These are phyloP conservation scores for Stylosanthes scabra DNA, from an alignment of 331 rosid species.

Conservation along the genomic window DNA sequence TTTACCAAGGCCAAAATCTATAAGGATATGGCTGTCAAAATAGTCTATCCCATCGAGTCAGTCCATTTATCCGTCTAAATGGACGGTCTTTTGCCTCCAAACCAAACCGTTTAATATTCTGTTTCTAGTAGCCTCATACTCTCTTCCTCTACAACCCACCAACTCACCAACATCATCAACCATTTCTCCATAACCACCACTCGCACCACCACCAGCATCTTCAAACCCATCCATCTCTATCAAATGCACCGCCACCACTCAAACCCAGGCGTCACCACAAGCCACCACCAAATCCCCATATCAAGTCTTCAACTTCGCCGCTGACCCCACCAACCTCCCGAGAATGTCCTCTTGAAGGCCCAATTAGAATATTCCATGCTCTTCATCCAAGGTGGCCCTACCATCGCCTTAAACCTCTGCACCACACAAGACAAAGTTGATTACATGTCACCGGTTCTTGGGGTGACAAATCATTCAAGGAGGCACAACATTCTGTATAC, in stretches of 20 bases:
- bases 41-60: too few species aligned
- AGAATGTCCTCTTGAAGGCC: conserved; percentile 71
- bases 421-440: conserved; percentile 58
- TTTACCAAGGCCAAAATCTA: too few species aligned
- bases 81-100: too few species aligned
- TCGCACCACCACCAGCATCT: conserved; percentile 31
- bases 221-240: conserved; percentile 57
- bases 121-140: too few species aligned
- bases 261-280: conserved; percentile 43
- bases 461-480: conserved; percentile 93
- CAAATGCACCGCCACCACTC: conserved; percentile 64
- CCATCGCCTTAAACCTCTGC: conserved; percentile 83
- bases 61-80: too few species aligned
- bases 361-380: conserved; percentile 73
- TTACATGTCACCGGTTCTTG: conserved; percentile 88
- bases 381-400: conserved; percentile 98
- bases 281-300: conserved; percentile 54
- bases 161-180: conserved; percentile 27
- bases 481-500: too few species aligned
- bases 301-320: conserved; percentile 91
- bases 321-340: conserved; percentile 88
- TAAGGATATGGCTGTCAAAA: too few species aligned
- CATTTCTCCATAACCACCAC: conserved; percentile 40
- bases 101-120: too few species aligned
- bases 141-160: conserved; percentile 55